Base-by-base conservation (phyloP, 257 asterid species). In the Knoxia roxburghii region DNA sequence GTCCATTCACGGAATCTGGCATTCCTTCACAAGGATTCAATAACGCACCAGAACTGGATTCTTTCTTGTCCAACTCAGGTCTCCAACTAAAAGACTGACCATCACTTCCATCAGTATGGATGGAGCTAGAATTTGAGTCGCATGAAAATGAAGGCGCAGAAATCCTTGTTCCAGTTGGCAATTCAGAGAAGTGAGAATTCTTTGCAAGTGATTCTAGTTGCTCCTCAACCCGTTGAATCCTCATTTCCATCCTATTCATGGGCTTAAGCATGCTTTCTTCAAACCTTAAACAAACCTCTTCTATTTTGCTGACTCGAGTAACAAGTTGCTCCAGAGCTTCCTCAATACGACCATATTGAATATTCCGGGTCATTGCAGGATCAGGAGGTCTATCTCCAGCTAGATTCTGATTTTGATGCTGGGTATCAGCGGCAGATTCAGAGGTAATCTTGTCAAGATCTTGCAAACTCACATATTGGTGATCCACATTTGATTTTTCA, bases 211-310 rank as follows among this genome's bases (percentile, higher is more conserved):
- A 78, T 63, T 88, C 90, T 50, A 94, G 82, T 77, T 94, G 85
- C 80, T 80, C 73, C 83, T 90, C 99, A 35, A 94, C 84, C 67
- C 61, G 81, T 59, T 82, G 89, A 86, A 94, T 89, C 82, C 95
- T 86, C 60, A 76, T 81, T 43, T 94, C 97, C 81, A 94, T 79
- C 71, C 83, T 85, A 68, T 82, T 86, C 65, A 94, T 81, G 80
- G 97, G 97, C 84, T 76, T 83, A 83, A 90, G 73, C 86, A 94
- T 69, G 77, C 82, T 85, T 78, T 85, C 95, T 80, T 94, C 99
- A 51, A 94, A 87, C 75, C 95, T 87, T 83, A 83, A 79, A 81
- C 84, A 90, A 71, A 81, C 75, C 80, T 88, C 95, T 80, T 94
- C 97, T 67, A 94, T 83, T 78, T 81, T 80, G 77, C 83, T 81